A percentile compares a stretch with the other conserved stretches of the same genome.
These are phyloP conservation scores for Amanita rubescens DNA, from an alignment of 768 basidiomycete species.

Conservation along the genomic window DNA sequence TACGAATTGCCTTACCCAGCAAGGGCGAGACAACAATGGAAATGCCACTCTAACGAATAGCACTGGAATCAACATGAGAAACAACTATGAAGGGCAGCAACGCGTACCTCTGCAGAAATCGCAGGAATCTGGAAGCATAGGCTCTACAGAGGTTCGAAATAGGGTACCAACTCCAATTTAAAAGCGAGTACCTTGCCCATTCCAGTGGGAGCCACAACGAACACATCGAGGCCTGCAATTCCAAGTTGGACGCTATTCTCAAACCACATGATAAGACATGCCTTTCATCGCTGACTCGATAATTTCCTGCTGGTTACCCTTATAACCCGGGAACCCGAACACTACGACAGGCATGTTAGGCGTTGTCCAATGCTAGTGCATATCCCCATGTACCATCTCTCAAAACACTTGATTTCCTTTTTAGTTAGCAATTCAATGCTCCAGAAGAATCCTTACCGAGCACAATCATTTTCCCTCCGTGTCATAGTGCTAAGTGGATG, in stretches of 20 bases:
- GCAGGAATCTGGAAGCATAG: conserved; percentile 85
- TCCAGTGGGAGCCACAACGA: conserved; percentile 80
- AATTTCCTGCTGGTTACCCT: conserved; percentile 74
- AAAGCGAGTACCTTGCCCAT: conserved; percentile 67
- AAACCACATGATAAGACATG: conserved; percentile 15
- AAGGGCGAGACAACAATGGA: conserved; percentile 75
- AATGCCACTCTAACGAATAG: conserved; percentile 50
- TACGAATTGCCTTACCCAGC: conserved; percentile 39
- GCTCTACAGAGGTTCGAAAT: conserved; percentile 37
- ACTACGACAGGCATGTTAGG: conserved; percentile 28
- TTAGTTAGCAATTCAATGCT: background rate
- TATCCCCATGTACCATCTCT: background rate
- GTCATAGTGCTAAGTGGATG: background rate
- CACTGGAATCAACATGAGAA: background rate
- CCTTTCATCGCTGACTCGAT: conserved; percentile 64
- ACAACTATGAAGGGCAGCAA: background rate
- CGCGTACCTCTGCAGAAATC: conserved; percentile 46
- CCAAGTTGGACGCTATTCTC: background rate
- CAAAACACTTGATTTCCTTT: background rate
- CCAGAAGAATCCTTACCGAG: background rate
- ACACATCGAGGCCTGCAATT: conserved; percentile 54
- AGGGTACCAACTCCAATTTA: too few relatives aligned
- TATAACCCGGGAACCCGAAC: conserved; percentile 63
- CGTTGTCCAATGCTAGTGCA: background rate
- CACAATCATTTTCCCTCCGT: background rate